Evolutionary conservation across 2,329 filamentous ascomycete genomes (phyloP), one percentile per base, ranked within the genome.

Genomic region (Thermomyces lanuginosus): DNA sequence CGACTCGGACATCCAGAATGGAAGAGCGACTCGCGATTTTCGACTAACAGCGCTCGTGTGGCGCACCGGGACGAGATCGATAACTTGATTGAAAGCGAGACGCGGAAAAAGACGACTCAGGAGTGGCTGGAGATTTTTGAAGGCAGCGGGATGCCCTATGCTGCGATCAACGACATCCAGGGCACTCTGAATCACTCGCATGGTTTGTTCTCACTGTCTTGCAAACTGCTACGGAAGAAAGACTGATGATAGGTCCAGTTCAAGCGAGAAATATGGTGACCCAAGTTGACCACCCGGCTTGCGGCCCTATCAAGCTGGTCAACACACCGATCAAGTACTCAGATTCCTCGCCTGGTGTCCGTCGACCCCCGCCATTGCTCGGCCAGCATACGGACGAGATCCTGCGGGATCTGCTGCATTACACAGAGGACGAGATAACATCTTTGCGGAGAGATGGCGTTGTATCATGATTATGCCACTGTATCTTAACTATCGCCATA

Each of bases 261-360:
- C 55, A 60, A 29, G 84, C 84, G 12, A 69, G 89, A 31, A 68
- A 75, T 33, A 98, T 98, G 89, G 77, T 98, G 1, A 70, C 80
- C 8, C 77, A 92, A 46, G 61, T 93, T 22, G 69, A 92, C 1
- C 89, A 98, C 46, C 69, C 69, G 4, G 61, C 64, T 5, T 95
- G 86, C 49, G 89, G 89, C 0, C 68, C 75, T 1, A 76, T 98
- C 36, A 84, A 83, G 54, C 60, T 98, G 45, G 76, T 98, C 28
- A 93, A 92, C 44, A 91, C 83, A 1, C 89, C 89, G 0, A 75
- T 98, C 32, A 98, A 98, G 51, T 92, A 83, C 51, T 92, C 83
- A 4, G 72, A 84, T 39, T 78, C 76, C 14, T 72, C 67, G 39
- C 82, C 84, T 0, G 68, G 71, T 3, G 72, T 92, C 20, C 65